These are phyloP conservation scores for Lasiosphaeris hirsuta DNA, from an alignment of 495 filamentous ascomycete species.

Conservation along the genomic window DNA sequence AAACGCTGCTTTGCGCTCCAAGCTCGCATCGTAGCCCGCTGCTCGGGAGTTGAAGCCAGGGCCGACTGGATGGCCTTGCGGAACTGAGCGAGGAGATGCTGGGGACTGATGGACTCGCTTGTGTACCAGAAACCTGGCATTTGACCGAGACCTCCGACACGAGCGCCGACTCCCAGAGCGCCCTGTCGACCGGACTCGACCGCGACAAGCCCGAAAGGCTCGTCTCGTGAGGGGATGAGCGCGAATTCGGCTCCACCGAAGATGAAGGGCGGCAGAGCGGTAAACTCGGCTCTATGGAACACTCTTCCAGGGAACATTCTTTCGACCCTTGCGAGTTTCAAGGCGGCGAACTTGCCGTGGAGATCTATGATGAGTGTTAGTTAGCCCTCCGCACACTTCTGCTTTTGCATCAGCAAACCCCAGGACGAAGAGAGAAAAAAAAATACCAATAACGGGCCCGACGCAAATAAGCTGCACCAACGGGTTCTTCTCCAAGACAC, in stretches of 20 bases:
- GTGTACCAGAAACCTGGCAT: slow-evolving; percentile 79
- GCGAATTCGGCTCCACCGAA: slow-evolving; percentile 79
- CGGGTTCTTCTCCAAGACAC: slow-evolving; percentile 61
- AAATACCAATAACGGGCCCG: slow-evolving; percentile 58
- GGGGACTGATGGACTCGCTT: slow-evolving; percentile 64
- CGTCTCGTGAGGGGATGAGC: slow-evolving; percentile 74
- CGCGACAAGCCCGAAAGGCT: slow-evolving; percentile 78
- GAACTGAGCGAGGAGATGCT: slow-evolving; percentile 70
- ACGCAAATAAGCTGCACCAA: slow-evolving; percentile 68
- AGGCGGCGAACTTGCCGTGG: slow-evolving; percentile 72
- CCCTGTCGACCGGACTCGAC: slow-evolving; percentile 79
- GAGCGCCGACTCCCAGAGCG: slow-evolving; percentile 68
- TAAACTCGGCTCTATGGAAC: slow-evolving; percentile 74
- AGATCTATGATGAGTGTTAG: slow-evolving; percentile 45
- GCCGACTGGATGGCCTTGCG: slow-evolving; percentile 64
- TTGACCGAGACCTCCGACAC: slow-evolving; percentile 67
- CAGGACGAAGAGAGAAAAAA: too few relatives aligned
- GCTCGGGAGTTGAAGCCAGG: slow-evolving; percentile 54
- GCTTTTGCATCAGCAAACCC: too few relatives aligned
- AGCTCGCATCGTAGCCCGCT: slow-evolving; percentile 67
- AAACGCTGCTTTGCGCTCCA: slow-evolving; percentile 71
- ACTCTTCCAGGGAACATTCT: slow-evolving; percentile 67
- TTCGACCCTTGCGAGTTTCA: slow-evolving; percentile 72
- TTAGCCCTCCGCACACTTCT: too few relatives aligned
- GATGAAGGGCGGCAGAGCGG: slow-evolving; percentile 67